Conservation (phyloP, 495 filamentous ascomycete genomes). For the Pseudotulostoma volvatum region DNA sequence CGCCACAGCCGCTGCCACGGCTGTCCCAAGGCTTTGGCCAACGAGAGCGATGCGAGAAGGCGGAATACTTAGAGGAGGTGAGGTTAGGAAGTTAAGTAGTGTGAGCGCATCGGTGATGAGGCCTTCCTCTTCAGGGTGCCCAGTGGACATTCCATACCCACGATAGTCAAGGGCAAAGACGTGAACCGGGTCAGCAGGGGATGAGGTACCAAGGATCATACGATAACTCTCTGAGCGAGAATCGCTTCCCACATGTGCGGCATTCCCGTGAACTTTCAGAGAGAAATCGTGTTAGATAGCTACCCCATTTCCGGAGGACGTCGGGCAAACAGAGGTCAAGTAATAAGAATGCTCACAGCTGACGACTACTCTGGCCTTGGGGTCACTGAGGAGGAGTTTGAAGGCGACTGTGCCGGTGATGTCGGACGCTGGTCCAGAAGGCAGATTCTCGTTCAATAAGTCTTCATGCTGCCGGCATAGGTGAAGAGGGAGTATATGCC, state of each 20-base stretch:
- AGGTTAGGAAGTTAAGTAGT: conserved; percentile 42
- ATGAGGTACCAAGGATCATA: conserved; percentile 25
- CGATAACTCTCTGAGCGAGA: conserved; percentile 28
- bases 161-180: conserved; percentile 73
- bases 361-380: conserved; percentile 35
- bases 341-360: conserved; percentile 1
- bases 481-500: conserved; percentile 33
- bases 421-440: conserved; percentile 23
- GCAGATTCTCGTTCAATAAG: conserved; percentile 26
- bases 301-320: neutral
- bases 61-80: conserved; percentile 33
- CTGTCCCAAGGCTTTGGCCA: conserved; percentile 85
- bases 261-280: conserved; percentile 33
- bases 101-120: conserved; percentile 66
- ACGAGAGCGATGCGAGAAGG: conserved; percentile 58
- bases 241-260: conserved; percentile 27
- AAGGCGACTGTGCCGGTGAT: conserved; percentile 31
- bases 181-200: conserved; percentile 39
- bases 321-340: neutral
- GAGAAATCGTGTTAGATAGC: neutral
- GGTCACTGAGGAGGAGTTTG: conserved; percentile 36
- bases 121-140: conserved; percentile 64
- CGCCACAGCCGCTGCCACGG: conserved; percentile 53
- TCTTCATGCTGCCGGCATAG: conserved; percentile 24
- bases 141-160: conserved; percentile 70